Conservation (phyloP, 306 rosid genomes). For the Echinosophora koreensis region DNA sequence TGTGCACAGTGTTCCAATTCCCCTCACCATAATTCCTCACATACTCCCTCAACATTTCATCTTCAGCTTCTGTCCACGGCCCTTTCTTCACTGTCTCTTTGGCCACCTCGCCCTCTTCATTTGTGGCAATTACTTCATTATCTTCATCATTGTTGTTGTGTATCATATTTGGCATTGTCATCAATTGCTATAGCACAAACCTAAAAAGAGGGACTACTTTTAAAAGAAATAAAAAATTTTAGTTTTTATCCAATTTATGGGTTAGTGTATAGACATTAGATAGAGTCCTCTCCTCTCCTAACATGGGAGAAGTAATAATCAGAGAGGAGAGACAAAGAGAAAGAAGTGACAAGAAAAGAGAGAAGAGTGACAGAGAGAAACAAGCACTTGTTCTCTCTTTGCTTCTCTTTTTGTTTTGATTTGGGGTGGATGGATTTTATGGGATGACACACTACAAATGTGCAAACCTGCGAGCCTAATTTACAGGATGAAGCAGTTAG, state of each 20-base stretch:
- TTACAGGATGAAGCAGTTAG: too few species aligned
- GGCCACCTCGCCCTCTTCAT: background rate
- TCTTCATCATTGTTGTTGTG: background rate
- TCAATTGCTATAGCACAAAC: background rate
- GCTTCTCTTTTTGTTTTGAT: background rate
- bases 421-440: background rate
- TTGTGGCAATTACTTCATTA: conserved; percentile 15
- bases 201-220: too few species aligned
- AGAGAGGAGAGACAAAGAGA: conserved; percentile 42
- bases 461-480: too few species aligned
- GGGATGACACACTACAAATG: conserved; percentile 4
- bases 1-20: conserved; percentile 73
- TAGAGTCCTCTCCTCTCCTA: conserved; percentile 59
- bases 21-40: conserved; percentile 74
- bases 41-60: conserved; percentile 60
- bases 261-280: too few species aligned
- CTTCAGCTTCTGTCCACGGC: conserved; percentile 74
- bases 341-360: conserved; percentile 17
- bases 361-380: conserved; percentile 22
- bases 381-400: conserved; percentile 15
- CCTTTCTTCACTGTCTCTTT: conserved; percentile 61
- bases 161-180: conserved; percentile 22
- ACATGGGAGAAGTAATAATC: conserved; percentile 31
- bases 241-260: background rate
- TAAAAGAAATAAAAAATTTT: background rate